Percentiles rank a stretch among this genome's conserved stretches.
These are phyloP conservation scores for Penicillium sp. DNA, from an alignment of 2,329 filamentous ascomycete species.

Conservation along the genomic window DNA sequence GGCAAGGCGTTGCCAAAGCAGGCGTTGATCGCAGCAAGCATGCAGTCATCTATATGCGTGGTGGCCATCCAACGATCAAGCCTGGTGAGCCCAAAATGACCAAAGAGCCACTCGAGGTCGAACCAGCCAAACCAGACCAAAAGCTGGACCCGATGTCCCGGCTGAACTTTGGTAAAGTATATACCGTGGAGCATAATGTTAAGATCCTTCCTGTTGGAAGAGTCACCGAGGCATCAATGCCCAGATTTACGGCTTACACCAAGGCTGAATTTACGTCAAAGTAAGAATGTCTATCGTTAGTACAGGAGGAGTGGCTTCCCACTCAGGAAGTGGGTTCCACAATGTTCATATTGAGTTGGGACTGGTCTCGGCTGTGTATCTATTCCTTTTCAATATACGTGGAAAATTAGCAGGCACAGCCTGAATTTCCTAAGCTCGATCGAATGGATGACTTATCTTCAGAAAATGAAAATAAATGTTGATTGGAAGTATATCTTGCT, in stretches of 20 bases:
- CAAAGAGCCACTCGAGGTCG: constrained; percentile 37
- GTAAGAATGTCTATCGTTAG: neutral
- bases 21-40: constrained; percentile 36
- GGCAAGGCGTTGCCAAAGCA: constrained; percentile 33
- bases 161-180: constrained; percentile 38
- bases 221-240: constrained; percentile 27
- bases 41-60: constrained; percentile 34
- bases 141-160: constrained; percentile 33
- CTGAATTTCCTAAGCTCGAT: no score
- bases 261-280: constrained; percentile 7
- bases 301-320: no score
- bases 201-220: constrained; percentile 39
- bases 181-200: constrained; percentile 42
- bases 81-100: constrained; percentile 27
- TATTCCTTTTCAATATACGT: no score
- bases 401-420: no score
- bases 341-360: no score
- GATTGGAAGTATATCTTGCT: neutral
- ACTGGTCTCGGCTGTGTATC: no score
- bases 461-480: no score
- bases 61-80: constrained; percentile 8
- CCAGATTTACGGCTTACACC: constrained; percentile 19
- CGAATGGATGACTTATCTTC: no score
- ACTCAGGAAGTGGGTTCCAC: no score
- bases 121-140: constrained; percentile 15